Conservation (phyloP, 2,329 filamentous ascomycete genomes). For the Chrysoporthe austroafricana region DNA sequence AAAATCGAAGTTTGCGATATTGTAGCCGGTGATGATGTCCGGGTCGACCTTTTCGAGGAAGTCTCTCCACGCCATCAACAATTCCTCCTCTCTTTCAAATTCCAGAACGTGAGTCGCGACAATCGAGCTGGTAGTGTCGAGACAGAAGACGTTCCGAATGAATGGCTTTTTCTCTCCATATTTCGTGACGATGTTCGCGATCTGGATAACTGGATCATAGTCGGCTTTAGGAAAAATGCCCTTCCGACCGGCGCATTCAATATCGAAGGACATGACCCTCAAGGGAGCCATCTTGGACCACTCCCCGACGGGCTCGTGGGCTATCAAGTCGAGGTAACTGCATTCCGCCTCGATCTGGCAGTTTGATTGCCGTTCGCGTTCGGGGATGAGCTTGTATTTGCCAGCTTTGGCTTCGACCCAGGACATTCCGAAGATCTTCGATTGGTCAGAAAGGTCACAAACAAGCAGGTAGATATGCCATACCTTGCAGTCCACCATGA, state of each 20-base stretch:
- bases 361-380: conserved; percentile 76
- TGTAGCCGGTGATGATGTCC: conserved; percentile 98
- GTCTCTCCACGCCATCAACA: conserved; percentile 91
- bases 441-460: conserved; percentile 3
- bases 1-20: conserved; percentile 98
- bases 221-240: conserved; percentile 95
- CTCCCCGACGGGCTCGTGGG: conserved; percentile 87
- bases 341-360: conserved; percentile 95
- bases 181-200: conserved; percentile 91
- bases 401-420: conserved; percentile 87
- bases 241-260: conserved; percentile 96
- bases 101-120: conserved; percentile 92
- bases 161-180: conserved; percentile 97
- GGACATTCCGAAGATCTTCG: conserved; percentile 86
- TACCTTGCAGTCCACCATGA: conserved; percentile 96
- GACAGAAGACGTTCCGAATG: conserved; percentile 92
- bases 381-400: conserved; percentile 72
- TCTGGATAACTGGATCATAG: conserved; percentile 94
- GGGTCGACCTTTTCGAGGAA: conserved; percentile 91
- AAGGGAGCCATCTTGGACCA: conserved; percentile 98
- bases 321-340: conserved; percentile 79
- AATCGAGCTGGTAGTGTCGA: conserved; percentile 90
- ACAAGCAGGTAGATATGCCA: neutral
- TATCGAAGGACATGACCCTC: conserved; percentile 93
- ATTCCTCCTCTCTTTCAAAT: conserved; percentile 79